Percentiles rank a stretch among this genome's conserved stretches.
Conservation (phyloP, 129 eudicot species). For the Tagetes patula region DNA sequence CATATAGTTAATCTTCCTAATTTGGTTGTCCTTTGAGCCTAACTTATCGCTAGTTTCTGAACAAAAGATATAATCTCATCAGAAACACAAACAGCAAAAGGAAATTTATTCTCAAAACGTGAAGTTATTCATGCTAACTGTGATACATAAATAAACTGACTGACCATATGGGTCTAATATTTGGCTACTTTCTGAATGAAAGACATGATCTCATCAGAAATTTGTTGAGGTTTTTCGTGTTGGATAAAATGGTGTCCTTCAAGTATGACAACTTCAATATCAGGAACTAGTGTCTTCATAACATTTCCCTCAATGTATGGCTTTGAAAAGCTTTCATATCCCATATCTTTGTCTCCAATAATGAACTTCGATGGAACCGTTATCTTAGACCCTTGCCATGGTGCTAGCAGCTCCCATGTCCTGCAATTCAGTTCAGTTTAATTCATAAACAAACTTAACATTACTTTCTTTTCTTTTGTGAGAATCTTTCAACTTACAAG, state of each 20-base stretch:
- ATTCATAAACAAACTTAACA: not conserved
- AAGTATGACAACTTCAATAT: slow-evolving; percentile 24
- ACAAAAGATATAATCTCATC: slow-evolving; percentile 27
- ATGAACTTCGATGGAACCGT: slow-evolving; percentile 28
- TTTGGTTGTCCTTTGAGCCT: not conserved
- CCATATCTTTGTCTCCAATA: slow-evolving; percentile 27
- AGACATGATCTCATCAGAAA: slow-evolving; percentile 26
- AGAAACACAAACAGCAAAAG: slow-evolving; percentile 8
- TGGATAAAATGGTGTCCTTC: slow-evolving; percentile 32
- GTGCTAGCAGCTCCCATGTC: slow-evolving; percentile 30
- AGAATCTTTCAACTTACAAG: slow-evolving; percentile 17
- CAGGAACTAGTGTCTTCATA: slow-evolving; percentile 27
- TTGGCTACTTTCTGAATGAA: slow-evolving; percentile 20
- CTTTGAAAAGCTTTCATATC: slow-evolving; percentile 20
- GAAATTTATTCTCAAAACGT: not conserved
- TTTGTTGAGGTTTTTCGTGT: slow-evolving; percentile 26
- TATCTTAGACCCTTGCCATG: slow-evolving; percentile 34
- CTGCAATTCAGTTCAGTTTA: slow-evolving; percentile 7
- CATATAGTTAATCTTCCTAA: not conserved
- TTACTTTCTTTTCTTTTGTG: not conserved
- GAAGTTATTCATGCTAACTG: not conserved
- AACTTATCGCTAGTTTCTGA: not conserved
- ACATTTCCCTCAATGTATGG: slow-evolving; percentile 17
- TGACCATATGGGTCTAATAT: not conserved
- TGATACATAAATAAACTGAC: not conserved